Conservation (phyloP, 371 early-diverging fungal genomes). For the Mucor racemosus region DNA sequence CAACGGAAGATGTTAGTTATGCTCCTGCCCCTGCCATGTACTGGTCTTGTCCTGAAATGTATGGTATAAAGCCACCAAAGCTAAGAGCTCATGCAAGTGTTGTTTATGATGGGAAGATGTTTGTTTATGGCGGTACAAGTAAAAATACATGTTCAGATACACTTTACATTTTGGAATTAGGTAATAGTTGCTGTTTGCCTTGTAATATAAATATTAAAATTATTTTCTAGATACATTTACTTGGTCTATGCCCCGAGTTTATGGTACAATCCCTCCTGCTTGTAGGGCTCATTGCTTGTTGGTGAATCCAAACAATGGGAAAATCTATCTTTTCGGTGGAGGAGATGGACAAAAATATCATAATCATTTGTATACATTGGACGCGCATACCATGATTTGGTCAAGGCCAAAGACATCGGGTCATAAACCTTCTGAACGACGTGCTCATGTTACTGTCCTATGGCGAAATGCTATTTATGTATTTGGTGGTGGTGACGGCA, state of each 20-base stretch:
- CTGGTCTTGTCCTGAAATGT: slow-evolving; percentile 70
- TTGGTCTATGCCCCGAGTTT: slow-evolving; percentile 73
- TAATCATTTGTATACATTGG: slow-evolving; percentile 76
- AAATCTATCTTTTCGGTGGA: slow-evolving; percentile 75
- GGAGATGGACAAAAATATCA: slow-evolving; percentile 90
- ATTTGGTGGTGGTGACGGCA: slow-evolving; percentile 91
- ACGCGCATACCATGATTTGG: slow-evolving; percentile 67
- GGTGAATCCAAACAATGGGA: slow-evolving; percentile 58
- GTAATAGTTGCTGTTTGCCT: slow-evolving; percentile 35
- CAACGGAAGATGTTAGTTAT: not conserved
- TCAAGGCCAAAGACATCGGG: slow-evolving; percentile 42
- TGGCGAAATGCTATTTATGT: slow-evolving; percentile 75
- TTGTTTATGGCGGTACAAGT: slow-evolving; percentile 88
- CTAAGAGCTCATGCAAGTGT: slow-evolving; percentile 83
- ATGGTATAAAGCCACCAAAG: slow-evolving; percentile 69
- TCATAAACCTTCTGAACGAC: slow-evolving; percentile 14
- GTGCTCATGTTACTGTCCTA: slow-evolving; percentile 41
- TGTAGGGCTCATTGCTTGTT: slow-evolving; percentile 85
- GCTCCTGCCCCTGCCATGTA: slow-evolving; percentile 83
- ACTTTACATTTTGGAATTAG: slow-evolving; percentile 80
- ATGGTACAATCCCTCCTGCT: slow-evolving; percentile 73
- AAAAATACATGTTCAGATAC: slow-evolving; percentile 71
- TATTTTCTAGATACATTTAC: slow-evolving; percentile 69
- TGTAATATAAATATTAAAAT: not conserved
- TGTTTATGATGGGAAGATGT: slow-evolving; percentile 75